Evolutionary conservation across 192 early-diverging fungal species (phyloP).

Genomic region (Backusella macrospora): DNA sequence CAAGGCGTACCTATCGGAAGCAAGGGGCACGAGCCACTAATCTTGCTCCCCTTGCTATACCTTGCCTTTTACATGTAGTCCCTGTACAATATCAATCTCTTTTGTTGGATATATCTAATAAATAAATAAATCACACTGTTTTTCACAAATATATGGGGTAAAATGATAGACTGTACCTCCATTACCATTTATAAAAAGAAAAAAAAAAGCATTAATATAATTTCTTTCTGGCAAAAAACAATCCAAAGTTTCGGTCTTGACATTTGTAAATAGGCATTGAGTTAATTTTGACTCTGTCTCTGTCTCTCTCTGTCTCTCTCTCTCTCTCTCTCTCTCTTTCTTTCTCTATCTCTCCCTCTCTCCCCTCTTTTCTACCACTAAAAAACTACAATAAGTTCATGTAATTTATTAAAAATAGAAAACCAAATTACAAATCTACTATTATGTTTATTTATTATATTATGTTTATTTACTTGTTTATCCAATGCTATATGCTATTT

Average conservation of each 20-base stretch:
- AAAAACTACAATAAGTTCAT: not conserved
- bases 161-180: conserved; percentile 7
- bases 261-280: too few species aligned
- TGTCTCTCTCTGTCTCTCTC: not conserved
- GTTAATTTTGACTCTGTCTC: too few species aligned
- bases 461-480: not conserved
- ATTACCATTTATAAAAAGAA: not conserved
- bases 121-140: not conserved
- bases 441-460: not conserved
- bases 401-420: not conserved
- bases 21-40: conserved; percentile 13
- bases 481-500: not conserved
- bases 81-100: not conserved
- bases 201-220: not conserved
- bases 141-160: too few species aligned
- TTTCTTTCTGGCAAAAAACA: not conserved
- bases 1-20: conserved; percentile 16
- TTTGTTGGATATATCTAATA: not conserved
- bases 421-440: not conserved
- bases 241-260: too few species aligned
- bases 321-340: not conserved
- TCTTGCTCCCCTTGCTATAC: not conserved
- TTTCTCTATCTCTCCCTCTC: too few species aligned
- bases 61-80: not conserved
- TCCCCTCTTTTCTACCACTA: too few species aligned